Base-by-base conservation (phyloP, 1,139 yeast species). In the Debaryomycetaceae sp. region DNA sequence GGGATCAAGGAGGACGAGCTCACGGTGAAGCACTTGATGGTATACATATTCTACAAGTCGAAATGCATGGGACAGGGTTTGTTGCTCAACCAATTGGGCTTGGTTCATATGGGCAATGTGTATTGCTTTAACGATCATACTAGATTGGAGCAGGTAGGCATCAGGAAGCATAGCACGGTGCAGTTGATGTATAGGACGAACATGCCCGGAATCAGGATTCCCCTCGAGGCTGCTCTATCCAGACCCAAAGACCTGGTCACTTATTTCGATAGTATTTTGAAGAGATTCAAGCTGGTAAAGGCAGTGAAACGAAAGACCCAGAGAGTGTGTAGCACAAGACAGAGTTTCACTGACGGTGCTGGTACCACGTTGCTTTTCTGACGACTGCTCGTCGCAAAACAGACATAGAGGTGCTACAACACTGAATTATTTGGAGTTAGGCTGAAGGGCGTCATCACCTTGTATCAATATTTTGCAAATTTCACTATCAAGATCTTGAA, bases 101-200 rank as follows among this genome's bases (percentile, higher is more conserved):
- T 43, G 9, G 37, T 43, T 13, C 37, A 40, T 30, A 39, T 43
- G 38, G 45, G 45, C 4, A 43, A 37, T 27, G 24, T 34, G 35
- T 43, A 37, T 35, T 34, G 33, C 3, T 40, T 39, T 22, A 31
- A 30, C n/a, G 41, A 36, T 23, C 3, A 9, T 8, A 33, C 41
- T 11, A n/a, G 13, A 23, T 24, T 43, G n/a, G 33, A 38, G 23
- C 31, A 37, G 13, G 23, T 43, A n/a, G 39, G 37, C 4, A 36
- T 36, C 23, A 24, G 23, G 6, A 34, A 23, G 4, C 34, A 39
- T 39, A 33, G 33, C 13, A 38, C 42, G 9, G 31, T 43, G 5
- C 45, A 43, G 40, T 37, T 43, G 35, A 24, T 40, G 39, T 20
- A 39, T 22, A 43, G 40, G 34, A 31, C 31, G 6, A 22, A 33